Conservation (phyloP, 2,329 filamentous ascomycete species). For the Incumbomyces lentus region DNA sequence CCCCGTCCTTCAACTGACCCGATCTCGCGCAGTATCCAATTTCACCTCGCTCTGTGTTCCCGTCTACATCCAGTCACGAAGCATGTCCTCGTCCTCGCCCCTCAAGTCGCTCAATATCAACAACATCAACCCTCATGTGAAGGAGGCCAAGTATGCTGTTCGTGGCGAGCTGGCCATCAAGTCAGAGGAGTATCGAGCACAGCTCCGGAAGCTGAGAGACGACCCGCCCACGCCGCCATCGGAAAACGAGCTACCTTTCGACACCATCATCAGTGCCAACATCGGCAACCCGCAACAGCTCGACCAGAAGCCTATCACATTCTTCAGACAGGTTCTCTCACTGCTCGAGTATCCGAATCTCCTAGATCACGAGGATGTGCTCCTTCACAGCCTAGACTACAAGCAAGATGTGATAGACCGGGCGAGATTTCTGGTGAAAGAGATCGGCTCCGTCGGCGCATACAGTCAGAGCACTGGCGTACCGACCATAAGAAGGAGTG, state of each 20-base stretch:
- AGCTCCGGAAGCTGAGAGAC: slow-evolving; percentile 43
- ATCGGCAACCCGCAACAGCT: slow-evolving; percentile 98
- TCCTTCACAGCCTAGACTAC: slow-evolving; percentile 69
- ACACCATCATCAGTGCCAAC: slow-evolving; percentile 89
- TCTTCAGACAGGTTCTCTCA: slow-evolving; percentile 94
- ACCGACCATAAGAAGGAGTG: slow-evolving; percentile 73
- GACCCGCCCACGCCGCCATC: slow-evolving; percentile 33
- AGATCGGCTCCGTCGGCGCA: slow-evolving; percentile 84
- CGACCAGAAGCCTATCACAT: slow-evolving; percentile 97
- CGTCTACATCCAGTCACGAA: slow-evolving; percentile 26
- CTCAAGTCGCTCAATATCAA: slow-evolving; percentile 56
- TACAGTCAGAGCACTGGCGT: slow-evolving; percentile 93
- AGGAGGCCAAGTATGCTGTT: slow-evolving; percentile 86
- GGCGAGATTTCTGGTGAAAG: slow-evolving; percentile 67
- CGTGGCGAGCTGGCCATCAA: slow-evolving; percentile 90
- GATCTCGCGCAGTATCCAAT: slow-evolving; percentile 6
- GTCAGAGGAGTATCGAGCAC: slow-evolving; percentile 79
- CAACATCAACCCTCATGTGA: slow-evolving; percentile 88
- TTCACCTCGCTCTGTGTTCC: slow-evolving; percentile 18
- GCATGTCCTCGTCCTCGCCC: slow-evolving; percentile 35
- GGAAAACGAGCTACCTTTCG: slow-evolving; percentile 59
- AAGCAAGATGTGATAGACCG: slow-evolving; percentile 79
- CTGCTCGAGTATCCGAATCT: slow-evolving; percentile 81
- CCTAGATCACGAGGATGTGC: slow-evolving; percentile 70
- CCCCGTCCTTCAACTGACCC: slow-evolving; percentile 6